Evolutionary conservation across 371 early-diverging fungal species (phyloP).

Genomic region (Apophysomyces ossiformis): DNA sequence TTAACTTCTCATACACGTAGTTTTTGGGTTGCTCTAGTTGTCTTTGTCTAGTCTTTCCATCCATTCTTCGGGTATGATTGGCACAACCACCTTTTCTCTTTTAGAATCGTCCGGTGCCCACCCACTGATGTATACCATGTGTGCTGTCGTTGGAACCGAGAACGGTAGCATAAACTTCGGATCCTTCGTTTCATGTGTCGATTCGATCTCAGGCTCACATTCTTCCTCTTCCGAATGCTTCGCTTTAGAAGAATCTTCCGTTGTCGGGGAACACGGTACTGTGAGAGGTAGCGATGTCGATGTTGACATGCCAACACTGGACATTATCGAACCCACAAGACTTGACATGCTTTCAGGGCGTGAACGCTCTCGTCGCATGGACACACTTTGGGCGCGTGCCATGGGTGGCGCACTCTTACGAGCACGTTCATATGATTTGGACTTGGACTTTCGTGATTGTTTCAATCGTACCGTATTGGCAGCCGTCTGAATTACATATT

Average conservation of each 20-base stretch:
- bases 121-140: conserved; percentile 31
- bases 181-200: conserved; percentile 46
- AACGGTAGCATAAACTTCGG: conserved; percentile 59
- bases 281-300: conserved; percentile 25
- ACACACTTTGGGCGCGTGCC: conserved; percentile 25
- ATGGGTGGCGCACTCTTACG: conserved; percentile 17
- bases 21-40: conserved; percentile 18
- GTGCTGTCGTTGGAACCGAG: conserved; percentile 52
- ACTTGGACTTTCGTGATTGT: conserved; percentile 33
- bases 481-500: conserved; percentile 69
- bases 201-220: conserved; percentile 29
- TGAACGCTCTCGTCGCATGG: conserved; percentile 23
- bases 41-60: conserved; percentile 51
- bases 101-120: conserved; percentile 20
- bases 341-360: conserved; percentile 39
- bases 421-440: conserved; percentile 14
- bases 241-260: conserved; percentile 17
- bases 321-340: conserved; percentile 34
- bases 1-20: conserved; percentile 13
- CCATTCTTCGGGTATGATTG: conserved; percentile 56
- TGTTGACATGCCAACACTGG: conserved; percentile 26
- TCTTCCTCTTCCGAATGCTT: conserved; percentile 36
- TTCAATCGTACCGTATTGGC: conserved; percentile 62
- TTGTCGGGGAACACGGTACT: conserved; percentile 16
- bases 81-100: conserved; percentile 25